Conservation (phyloP, 169 alveolate species). For the Cyclospora cayetanensis region DNA sequence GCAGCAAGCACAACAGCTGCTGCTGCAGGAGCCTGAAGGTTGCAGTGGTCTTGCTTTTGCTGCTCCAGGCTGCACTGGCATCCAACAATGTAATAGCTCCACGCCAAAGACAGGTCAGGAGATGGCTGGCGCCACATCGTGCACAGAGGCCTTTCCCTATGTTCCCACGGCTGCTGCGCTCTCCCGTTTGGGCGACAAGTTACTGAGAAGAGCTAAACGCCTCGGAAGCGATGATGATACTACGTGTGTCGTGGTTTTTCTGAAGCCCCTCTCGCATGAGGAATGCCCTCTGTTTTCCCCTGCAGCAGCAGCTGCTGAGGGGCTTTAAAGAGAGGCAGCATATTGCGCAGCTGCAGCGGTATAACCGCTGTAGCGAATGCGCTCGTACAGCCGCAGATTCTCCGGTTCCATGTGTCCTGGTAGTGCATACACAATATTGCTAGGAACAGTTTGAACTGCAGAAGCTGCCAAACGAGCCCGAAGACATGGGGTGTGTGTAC, state of each 20-base stretch:
- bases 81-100: too few relatives aligned
- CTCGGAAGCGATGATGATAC: slow-evolving; percentile 64
- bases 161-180: slow-evolving; percentile 4
- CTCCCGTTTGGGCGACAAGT: background rate
- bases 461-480: too few relatives aligned
- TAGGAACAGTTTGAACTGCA: too few relatives aligned
- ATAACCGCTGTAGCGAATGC: background rate
- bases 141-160: background rate
- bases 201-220: background rate
- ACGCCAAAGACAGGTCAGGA: too few relatives aligned
- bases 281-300: too few relatives aligned
- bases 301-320: background rate
- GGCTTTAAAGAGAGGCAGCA: background rate
- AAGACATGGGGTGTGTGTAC: too few relatives aligned
- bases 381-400: background rate
- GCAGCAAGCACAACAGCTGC: slow-evolving; percentile 6
- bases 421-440: too few relatives aligned
- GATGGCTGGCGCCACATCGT: too few relatives aligned
- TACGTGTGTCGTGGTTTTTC: slow-evolving; percentile 34
- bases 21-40: background rate
- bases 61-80: background rate
- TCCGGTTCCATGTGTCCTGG: too few relatives aligned
- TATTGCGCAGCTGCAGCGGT: background rate
- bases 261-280: slow-evolving; percentile 40
- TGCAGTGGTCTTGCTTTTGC: background rate